Evolutionary conservation across 2,329 filamentous ascomycete genomes (phyloP).

Genomic region (Lachnellula cervina): DNA sequence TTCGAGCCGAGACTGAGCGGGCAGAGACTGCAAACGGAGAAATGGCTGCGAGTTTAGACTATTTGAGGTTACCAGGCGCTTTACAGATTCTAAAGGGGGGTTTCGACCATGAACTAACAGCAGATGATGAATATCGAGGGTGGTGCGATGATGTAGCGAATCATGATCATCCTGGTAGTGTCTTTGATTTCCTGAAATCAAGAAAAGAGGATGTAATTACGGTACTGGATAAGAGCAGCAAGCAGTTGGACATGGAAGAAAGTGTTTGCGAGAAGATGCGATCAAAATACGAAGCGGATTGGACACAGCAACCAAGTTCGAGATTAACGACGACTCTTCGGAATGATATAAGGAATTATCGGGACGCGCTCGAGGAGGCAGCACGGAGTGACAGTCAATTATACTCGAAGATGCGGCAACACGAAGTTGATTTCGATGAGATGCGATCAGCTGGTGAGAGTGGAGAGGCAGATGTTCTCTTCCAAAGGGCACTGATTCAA

Average conservation of each 20-base stretch:
- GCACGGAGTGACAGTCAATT: conserved; percentile 80
- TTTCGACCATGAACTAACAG: conserved; percentile 80
- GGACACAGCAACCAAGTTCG: conserved; percentile 95
- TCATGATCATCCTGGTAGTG: conserved; percentile 71
- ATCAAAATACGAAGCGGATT: conserved; percentile 90
- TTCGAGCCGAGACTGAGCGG: conserved; percentile 87
- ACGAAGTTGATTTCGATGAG: conserved; percentile 86
- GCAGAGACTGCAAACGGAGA: conserved; percentile 91
- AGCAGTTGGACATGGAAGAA: conserved; percentile 94
- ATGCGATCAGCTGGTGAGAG: conserved; percentile 87
- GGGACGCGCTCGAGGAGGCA: conserved; percentile 85
- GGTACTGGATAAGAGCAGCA: conserved; percentile 72
- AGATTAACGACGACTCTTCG: conserved; percentile 82
- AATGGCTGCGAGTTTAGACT: conserved; percentile 92
- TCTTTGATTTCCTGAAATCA: conserved; percentile 72
- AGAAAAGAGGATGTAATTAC: conserved; percentile 72
- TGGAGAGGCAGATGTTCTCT: conserved; percentile 82
- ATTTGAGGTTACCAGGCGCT: conserved; percentile 82
- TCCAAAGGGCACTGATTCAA: conserved; percentile 80
- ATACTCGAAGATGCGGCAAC: conserved; percentile 76
- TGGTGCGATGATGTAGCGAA: conserved; percentile 94
- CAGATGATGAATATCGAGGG: conserved; percentile 84
- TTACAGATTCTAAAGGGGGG: conserved; percentile 90
- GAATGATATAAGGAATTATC: conserved; percentile 81
- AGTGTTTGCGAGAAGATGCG: conserved; percentile 99